Evolutionary conservation across 2,329 filamentous ascomycete species (phyloP), one percentile per base, ranked within the genome.

Genomic region (Neofusicoccum kwambonambiense): DNA sequence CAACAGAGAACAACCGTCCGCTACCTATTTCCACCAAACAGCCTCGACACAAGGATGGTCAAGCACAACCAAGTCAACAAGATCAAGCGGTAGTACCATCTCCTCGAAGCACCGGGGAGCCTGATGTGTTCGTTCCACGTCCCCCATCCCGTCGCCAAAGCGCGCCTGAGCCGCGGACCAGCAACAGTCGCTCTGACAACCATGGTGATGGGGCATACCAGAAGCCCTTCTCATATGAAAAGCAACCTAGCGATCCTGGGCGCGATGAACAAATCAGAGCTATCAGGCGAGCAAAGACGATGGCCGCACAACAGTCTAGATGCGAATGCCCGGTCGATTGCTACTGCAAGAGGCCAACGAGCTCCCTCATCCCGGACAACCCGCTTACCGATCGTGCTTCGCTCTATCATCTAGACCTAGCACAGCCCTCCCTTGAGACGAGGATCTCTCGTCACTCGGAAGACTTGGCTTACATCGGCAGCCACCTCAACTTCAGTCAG

Each of bases 371-470:
- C 27, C 52, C 52, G 3, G 54, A 64, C 19, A 49, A 41, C 15
- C 44, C 62, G 17, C 52, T 64, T 17, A 45, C 35, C 1, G 62
- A 64, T n/a, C 35, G 62, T 8, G 44, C 52, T 31, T 64, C 62
- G 15, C 52, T 64, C 37, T 50, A 44, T 19, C 42, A 34, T n/a
- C 52, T 64, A 11, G 62, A 64, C 27, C 62, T 64, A 39, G 62
- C 62, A 37, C 62, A 57, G 15, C 17, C 62, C 9, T 35, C 41
- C 15, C 22, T 15, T n/a, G 47, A 52, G n/a, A 11, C 50, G 41
- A 22, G 31, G 19, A 44, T 45, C 22, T 45, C 51, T 35, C 62
- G 62, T 34, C 41, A 56, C 50, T 64, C 50, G 9, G 41, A 22
- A 5, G 62, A 64, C 3, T 13, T 64, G 11, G 51, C 42, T 4